Percentiles rank a stretch among this genome's conserved stretches.
Evolutionary conservation across 495 filamentous ascomycete species (phyloP).

Genomic region (Xeromyces bisporus): DNA sequence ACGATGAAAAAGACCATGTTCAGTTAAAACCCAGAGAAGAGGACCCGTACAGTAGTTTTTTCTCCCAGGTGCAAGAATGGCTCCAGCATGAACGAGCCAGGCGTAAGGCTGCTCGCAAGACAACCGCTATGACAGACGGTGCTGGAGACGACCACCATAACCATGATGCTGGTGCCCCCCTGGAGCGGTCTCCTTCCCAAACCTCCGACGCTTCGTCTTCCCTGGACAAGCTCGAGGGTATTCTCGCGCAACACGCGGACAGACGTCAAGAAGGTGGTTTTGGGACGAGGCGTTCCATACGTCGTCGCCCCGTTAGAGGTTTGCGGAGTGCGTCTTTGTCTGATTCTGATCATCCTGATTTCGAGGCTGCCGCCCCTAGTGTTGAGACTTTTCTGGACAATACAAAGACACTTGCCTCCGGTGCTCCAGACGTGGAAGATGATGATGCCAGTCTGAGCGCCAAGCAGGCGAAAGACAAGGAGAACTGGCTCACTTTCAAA

Average conservation of each 20-base stretch:
- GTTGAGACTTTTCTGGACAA: slow-evolving; percentile 77
- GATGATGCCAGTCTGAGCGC: slow-evolving; percentile 11
- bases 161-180: slow-evolving; percentile 8
- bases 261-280: slow-evolving; percentile 1
- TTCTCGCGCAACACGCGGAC: slow-evolving; percentile 38
- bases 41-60: slow-evolving; percentile 26
- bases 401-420: slow-evolving; percentile 69
- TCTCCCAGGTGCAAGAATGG: slow-evolving; percentile 65
- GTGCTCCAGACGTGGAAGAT: slow-evolving; percentile 31
- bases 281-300: slow-evolving; percentile 14
- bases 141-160: slow-evolving; percentile 15
- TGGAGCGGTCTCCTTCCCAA: slow-evolving; percentile 17
- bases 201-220: slow-evolving; percentile 44
- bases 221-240: slow-evolving; percentile 51
- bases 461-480: slow-evolving; percentile 43
- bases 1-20: slow-evolving; percentile 13
- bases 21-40: slow-evolving; percentile 12
- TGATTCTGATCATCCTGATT: slow-evolving; percentile 65
- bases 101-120: slow-evolving; percentile 34
- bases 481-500: slow-evolving; percentile 70
- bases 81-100: slow-evolving; percentile 58
- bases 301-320: slow-evolving; percentile 16
- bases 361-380: slow-evolving; percentile 51
- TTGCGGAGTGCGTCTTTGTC: slow-evolving; percentile 37
- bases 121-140: slow-evolving; percentile 9